Conservation (phyloP, 73 alveolate genomes). For the Urostyla sp. region DNA sequence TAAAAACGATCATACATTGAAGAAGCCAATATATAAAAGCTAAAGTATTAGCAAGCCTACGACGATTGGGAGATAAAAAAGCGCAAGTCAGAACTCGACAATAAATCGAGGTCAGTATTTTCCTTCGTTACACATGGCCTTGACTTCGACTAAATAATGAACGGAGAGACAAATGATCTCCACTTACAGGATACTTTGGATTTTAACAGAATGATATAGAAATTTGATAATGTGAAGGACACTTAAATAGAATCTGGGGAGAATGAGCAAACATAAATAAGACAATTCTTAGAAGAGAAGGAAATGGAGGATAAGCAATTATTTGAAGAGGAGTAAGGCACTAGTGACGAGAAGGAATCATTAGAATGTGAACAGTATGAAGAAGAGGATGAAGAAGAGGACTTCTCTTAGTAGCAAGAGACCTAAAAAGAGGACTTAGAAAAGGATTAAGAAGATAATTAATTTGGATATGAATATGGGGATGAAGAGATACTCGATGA, state of each 20-base stretch:
- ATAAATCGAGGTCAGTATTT: conserved; percentile 4
- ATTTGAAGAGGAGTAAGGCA: neutral
- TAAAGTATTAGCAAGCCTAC: conserved; percentile 37
- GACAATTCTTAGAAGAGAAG: no score
- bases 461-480: neutral
- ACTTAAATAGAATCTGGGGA: no score
- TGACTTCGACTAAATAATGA: neutral
- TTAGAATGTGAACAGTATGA: neutral
- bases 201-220: neutral
- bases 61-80: conserved; percentile 34
- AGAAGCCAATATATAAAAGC: conserved; percentile 16
- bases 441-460: neutral
- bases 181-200: no score
- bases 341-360: neutral
- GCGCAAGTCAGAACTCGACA: neutral
- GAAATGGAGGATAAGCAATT: no score
- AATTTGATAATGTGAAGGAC: neutral
- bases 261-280: no score
- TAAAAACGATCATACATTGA: conserved; percentile 40
- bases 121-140: conserved; percentile 21
- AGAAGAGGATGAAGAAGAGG: neutral
- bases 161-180: no score
- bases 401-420: neutral
- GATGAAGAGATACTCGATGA: neutral
- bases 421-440: neutral